Evolutionary conservation across 495 filamentous ascomycete genomes (phyloP).

Genomic region (Trichoderma parareesei): DNA sequence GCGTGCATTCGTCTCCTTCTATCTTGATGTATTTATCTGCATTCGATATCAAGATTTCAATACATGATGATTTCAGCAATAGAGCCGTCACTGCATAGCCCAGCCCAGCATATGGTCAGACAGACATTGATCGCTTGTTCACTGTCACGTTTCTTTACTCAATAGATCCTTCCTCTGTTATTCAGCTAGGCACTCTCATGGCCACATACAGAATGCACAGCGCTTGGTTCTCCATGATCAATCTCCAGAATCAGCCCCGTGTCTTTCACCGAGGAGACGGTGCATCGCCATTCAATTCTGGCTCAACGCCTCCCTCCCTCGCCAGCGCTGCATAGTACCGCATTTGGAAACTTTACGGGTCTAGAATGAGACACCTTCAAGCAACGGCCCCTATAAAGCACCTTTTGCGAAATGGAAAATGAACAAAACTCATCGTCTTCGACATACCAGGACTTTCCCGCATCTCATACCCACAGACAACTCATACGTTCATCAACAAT

Average conservation of each 20-base stretch:
- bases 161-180: no score
- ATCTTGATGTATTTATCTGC: neutral
- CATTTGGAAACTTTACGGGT: neutral
- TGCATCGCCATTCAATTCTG: neutral
- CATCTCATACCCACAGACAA: no score
- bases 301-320: slow-evolving; percentile 1
- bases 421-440: neutral
- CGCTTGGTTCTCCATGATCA: no score
- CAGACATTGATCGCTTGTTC: no score
- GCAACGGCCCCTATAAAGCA: neutral
- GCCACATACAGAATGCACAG: no score
- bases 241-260: no score
- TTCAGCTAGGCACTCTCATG: no score
- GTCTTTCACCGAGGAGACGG: neutral
- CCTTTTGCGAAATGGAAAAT: neutral
- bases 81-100: neutral
- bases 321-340: slow-evolving; percentile 4
- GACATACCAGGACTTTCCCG: no score
- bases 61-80: neutral
- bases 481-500: neutral
- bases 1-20: neutral
- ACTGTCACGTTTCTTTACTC: no score
- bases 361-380: neutral
- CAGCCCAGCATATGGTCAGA: no score
- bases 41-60: neutral